These are phyloP conservation scores for Fusarium goolgardi DNA, from an alignment of 2,329 filamentous ascomycete species.

Conservation along the genomic window DNA sequence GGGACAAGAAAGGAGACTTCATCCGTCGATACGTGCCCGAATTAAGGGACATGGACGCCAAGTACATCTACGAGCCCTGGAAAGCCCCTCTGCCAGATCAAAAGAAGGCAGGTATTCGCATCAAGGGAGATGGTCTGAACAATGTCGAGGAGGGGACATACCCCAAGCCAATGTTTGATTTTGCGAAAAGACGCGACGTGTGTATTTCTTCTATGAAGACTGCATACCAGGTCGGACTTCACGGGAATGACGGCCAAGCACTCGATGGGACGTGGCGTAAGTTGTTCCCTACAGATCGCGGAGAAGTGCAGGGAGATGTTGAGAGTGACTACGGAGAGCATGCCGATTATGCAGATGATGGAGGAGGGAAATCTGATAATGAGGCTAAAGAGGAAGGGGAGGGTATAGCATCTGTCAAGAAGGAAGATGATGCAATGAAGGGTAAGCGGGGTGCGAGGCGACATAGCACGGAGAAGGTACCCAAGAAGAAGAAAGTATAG, in stretches of 20 bases:
- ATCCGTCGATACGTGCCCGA: conserved; percentile 76
- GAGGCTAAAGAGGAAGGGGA: conserved; percentile 28
- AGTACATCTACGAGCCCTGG: conserved; percentile 84
- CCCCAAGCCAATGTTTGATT: conserved; percentile 83
- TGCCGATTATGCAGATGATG: conserved; percentile 48
- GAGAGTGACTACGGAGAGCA: conserved; percentile 51
- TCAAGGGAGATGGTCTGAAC: conserved; percentile 65
- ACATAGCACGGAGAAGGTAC: conserved; percentile 17
- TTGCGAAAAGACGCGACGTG: conserved; percentile 67
- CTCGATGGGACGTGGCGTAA: conserved; percentile 68
- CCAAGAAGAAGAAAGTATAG: conserved; percentile 47
- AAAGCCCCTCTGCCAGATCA: conserved; percentile 76
- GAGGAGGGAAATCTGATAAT: conserved; percentile 42
- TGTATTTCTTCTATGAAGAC: conserved; percentile 77
- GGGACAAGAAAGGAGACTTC: conserved; percentile 75
- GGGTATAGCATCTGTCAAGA: conserved; percentile 27
- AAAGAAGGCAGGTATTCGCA: conserved; percentile 72
- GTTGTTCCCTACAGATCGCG: conserved; percentile 56
- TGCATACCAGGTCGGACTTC: conserved; percentile 73
- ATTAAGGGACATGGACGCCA: conserved; percentile 68
- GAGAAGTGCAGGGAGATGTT: conserved; percentile 56
- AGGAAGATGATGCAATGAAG: background rate
- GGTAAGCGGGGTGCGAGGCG: conserved; percentile 44
- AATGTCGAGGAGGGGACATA: conserved; percentile 64
- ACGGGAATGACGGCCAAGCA: conserved; percentile 72